A percentile compares a stretch with the other conserved stretches of the same genome.
Conservation (phyloP, 2,329 filamentous ascomycete genomes). For the Aspergillus puulaauensis region DNA sequence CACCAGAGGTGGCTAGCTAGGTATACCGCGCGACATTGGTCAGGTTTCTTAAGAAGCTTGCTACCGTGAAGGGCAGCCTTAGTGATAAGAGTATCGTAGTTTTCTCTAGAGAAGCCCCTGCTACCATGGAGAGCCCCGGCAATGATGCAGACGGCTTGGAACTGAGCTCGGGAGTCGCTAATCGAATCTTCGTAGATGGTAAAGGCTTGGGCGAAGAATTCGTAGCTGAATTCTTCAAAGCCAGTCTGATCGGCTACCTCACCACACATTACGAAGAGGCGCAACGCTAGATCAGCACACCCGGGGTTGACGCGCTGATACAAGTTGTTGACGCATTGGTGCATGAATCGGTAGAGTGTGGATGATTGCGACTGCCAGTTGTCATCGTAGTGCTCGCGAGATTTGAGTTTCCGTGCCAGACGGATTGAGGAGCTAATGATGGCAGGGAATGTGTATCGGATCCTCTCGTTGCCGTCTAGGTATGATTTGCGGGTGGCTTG, state of each 20-base stretch:
- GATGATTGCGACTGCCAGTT: constrained; percentile 73
- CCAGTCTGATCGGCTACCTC: constrained; percentile 88
- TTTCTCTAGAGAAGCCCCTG: constrained; percentile 89
- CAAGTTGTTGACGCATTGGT: constrained; percentile 79
- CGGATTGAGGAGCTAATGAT: constrained; percentile 88
- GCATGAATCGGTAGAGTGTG: constrained; percentile 91
- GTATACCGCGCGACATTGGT: constrained; percentile 96
- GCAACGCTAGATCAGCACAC: constrained; percentile 82
- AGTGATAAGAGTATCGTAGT: constrained; percentile 97
- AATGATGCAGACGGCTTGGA: constrained; percentile 95
- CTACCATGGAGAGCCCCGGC: constrained; percentile 85
- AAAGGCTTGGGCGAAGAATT: constrained; percentile 97
- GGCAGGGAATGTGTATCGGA: constrained; percentile 92
- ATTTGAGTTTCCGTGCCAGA: constrained; percentile 83
- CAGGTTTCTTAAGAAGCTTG: constrained; percentile 94
- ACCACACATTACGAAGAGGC: constrained; percentile 86
- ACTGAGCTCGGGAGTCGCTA: constrained; percentile 93
- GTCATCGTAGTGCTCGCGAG: constrained; percentile 81
- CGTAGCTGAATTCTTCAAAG: constrained; percentile 94
- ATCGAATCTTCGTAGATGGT: constrained; percentile 97
- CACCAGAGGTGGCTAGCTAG: constrained; percentile 97
- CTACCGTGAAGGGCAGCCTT: constrained; percentile 96
- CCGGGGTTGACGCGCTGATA: constrained; percentile 82
- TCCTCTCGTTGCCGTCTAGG: constrained; percentile 87
- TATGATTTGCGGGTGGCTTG: constrained; percentile 86